Evolutionary conservation across 345 rosid genomes (phyloP).

Genomic region (Sonneratia caseolaris): DNA sequence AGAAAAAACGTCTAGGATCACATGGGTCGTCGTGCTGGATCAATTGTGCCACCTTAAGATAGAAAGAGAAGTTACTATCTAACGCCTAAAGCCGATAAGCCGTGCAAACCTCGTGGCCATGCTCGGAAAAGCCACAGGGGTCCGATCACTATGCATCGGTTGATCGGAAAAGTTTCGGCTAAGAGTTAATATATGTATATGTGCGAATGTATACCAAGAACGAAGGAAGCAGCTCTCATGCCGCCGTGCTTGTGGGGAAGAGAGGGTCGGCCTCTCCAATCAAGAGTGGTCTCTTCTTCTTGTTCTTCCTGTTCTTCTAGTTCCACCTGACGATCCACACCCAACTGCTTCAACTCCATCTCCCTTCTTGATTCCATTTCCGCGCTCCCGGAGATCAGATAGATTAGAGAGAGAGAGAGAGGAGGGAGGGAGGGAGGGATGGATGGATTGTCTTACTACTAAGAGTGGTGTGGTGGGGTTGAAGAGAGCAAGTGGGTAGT

Average conservation of each 20-base stretch:
- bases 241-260: slow-evolving; percentile 76
- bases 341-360: neutral
- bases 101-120: too few relatives aligned
- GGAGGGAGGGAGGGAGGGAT: neutral
- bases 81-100: too few relatives aligned
- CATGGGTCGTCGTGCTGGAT: too few relatives aligned
- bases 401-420: neutral
- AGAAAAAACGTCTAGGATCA: too few relatives aligned
- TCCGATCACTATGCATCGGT: too few relatives aligned
- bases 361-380: slow-evolving; percentile 3
- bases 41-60: too few relatives aligned
- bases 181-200: too few relatives aligned
- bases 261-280: slow-evolving; percentile 86
- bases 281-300: slow-evolving; percentile 46
- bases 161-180: too few relatives aligned
- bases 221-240: slow-evolving; percentile 73
- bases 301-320: neutral
- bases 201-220: slow-evolving; percentile 38
- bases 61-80: too few relatives aligned
- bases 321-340: neutral
- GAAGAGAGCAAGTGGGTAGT: slow-evolving; percentile 4
- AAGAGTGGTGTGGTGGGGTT: slow-evolving; percentile 2
- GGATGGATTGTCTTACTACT: neutral
- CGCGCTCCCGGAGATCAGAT: neutral
- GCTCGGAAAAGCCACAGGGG: too few relatives aligned